phyloP scores from a whole-genome alignment of 1,284 basidiomycete genomes.

The Xerocomus amazonicus region DNA sequence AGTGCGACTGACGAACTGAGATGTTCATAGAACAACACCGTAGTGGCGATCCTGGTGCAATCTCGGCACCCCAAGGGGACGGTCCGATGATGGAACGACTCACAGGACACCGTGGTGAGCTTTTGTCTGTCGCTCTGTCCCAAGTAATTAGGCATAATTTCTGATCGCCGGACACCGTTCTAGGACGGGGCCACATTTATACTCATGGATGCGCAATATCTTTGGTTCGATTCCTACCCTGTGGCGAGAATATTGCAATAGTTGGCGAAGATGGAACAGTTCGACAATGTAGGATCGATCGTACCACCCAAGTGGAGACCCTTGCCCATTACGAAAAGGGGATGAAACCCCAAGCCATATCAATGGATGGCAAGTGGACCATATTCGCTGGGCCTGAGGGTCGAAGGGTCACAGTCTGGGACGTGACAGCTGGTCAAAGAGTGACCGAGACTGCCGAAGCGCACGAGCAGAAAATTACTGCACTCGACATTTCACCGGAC shows the following conservation, averaged over 20 bases:
- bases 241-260: conserved; percentile 5
- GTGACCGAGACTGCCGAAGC: conserved; percentile 9
- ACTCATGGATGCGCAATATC: conserved; percentile 7
- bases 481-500: conserved; percentile 21
- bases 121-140: too few relatives aligned
- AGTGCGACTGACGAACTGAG: not conserved
- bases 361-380: conserved; percentile 20
- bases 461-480: conserved; percentile 16
- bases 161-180: not conserved
- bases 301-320: not conserved
- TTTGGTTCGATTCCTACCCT: conserved; percentile 9
- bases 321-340: not conserved
- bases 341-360: conserved; percentile 3
- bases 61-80: not conserved
- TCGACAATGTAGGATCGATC: conserved; percentile 6
- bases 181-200: conserved; percentile 8
- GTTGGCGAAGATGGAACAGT: conserved; percentile 7
- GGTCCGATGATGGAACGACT: not conserved
- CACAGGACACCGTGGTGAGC: conserved; percentile 1
- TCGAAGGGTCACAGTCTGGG: conserved; percentile 13
- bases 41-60: not conserved
- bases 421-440: conserved; percentile 2
- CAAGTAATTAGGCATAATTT: not conserved
- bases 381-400: conserved; percentile 1
- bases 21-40: conserved; percentile 5